Evolutionary conservation across 768 basidiomycete species (phyloP).

Genomic region (Sporobolomyces phaffii): DNA sequence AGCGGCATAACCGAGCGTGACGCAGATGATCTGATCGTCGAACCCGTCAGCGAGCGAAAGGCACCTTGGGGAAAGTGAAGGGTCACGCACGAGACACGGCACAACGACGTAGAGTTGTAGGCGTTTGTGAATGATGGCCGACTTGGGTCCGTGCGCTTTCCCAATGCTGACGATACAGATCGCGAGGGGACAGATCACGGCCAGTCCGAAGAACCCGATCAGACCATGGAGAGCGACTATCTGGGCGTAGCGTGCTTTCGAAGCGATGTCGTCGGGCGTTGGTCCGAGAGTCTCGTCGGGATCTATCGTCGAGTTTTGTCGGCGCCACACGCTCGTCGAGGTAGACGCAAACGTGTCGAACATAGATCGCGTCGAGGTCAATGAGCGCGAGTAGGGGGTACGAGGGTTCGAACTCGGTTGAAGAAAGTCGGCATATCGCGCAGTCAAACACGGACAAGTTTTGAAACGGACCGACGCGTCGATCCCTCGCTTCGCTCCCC

Average conservation of each 20-base stretch:
- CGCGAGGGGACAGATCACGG: conserved; percentile 7
- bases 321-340: not conserved
- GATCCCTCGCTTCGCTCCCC: not conserved
- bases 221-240: not conserved
- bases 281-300: not conserved
- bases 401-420: too few relatives aligned
- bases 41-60: not conserved
- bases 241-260: conserved; percentile 2
- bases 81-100: not conserved
- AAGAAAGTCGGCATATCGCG: too few relatives aligned
- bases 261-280: conserved; percentile 2
- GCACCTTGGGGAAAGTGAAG: not conserved
- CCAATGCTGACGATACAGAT: conserved; percentile 6
- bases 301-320: not conserved
- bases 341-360: not conserved
- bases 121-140: not conserved
- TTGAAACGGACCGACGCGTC: not conserved
- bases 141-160: not conserved
- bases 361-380: too few relatives aligned
- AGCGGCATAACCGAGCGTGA: conserved; percentile 2
- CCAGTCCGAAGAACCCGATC: not conserved
- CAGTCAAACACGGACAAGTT: conserved; percentile 10
- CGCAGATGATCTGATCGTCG: conserved; percentile 1
- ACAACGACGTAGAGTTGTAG: conserved; percentile 1
- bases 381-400: too few relatives aligned